Conservation (phyloP, 1,139 yeast genomes). For the Kodamaea derodonti region DNA sequence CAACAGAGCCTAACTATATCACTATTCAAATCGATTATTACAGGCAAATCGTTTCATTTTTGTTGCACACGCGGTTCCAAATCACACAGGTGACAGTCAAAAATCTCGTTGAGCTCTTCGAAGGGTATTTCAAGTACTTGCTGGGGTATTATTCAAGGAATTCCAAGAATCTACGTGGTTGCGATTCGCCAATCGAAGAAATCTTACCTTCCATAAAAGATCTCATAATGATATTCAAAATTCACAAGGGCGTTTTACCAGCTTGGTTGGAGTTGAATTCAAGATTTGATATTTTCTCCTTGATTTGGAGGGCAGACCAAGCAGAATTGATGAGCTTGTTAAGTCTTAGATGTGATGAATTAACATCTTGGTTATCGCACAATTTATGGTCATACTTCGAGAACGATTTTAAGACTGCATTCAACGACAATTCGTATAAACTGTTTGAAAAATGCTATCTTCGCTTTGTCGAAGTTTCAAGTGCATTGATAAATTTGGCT, state of each 20-base stretch:
- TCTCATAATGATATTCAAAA: not conserved
- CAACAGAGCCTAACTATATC: no score
- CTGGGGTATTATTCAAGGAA: no score
- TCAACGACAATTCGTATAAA: not conserved
- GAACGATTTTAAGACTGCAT: not conserved
- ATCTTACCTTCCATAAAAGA: not conserved
- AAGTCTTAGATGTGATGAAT: not conserved
- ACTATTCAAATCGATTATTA: no score
- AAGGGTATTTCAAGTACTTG: no score
- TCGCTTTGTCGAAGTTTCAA: not conserved
- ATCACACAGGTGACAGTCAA: no score
- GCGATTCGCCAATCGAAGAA: no score
- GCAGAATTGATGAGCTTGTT: not conserved
- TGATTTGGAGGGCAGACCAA: not conserved
- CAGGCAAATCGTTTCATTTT: no score
- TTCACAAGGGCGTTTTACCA: not conserved
- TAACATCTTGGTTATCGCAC: not conserved
- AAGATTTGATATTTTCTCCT: not conserved
- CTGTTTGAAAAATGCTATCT: not conserved
- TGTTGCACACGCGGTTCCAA: no score
- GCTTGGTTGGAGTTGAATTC: not conserved
- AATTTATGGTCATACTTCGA: not conserved
- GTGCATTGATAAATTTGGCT: not conserved
- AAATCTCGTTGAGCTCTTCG: no score
- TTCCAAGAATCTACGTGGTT: no score